phyloP scores from a whole-genome alignment of 371 early-diverging fungal species.

The Encephalitozoon hellem region DNA sequence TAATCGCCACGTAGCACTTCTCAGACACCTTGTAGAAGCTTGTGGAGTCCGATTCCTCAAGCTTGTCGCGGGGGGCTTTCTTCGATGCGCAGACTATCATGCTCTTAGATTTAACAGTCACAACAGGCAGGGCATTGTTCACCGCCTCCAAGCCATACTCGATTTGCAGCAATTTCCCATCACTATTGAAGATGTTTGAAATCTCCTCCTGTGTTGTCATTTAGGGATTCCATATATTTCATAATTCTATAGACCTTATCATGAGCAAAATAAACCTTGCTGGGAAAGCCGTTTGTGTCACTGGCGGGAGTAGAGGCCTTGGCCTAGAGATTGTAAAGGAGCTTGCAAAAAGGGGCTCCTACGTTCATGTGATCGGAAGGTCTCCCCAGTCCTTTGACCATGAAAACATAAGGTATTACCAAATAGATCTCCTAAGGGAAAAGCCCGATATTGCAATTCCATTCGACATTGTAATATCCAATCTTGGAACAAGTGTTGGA shows the following conservation, averaged over 20 bases:
- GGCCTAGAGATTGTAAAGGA: conserved; percentile 29
- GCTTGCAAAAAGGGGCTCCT: not conserved
- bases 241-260: not conserved
- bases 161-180: conserved; percentile 59
- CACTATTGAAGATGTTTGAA: conserved; percentile 57
- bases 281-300: conserved; percentile 20
- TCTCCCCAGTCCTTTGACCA: conserved; percentile 5
- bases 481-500: conserved; percentile 45
- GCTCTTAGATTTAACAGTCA: conserved; percentile 40
- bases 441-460: not conserved
- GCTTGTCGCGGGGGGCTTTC: conserved; percentile 39
- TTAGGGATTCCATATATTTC: not conserved
- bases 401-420: conserved; percentile 14
- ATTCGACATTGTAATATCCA: conserved; percentile 53
- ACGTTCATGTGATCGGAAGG: conserved; percentile 15
- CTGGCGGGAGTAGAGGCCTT: conserved; percentile 29
- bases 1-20: conserved; percentile 38
- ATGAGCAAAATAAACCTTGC: not conserved
- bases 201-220: conserved; percentile 38
- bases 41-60: conserved; percentile 39
- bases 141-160: conserved; percentile 62
- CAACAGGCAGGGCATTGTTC: conserved; percentile 48
- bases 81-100: conserved; percentile 53
- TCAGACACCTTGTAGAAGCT: conserved; percentile 38
- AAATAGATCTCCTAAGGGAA: conserved; percentile 29